phyloP scores from a whole-genome alignment of 148 eudicot species.

The Vaccinium darrowii region DNA sequence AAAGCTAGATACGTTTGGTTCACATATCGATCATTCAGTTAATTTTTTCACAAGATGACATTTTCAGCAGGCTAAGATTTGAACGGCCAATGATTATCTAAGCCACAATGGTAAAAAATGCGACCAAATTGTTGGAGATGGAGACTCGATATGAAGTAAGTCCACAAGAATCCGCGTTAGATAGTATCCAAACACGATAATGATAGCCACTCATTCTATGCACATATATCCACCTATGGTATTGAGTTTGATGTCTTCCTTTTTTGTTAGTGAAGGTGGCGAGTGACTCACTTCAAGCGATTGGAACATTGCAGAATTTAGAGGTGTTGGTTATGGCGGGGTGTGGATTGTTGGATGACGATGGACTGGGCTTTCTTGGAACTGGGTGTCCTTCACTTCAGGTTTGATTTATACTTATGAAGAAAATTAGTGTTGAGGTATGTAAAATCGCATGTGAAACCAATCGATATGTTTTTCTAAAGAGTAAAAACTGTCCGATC shows the following conservation, averaged over 20 bases:
- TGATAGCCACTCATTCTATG: too few species aligned
- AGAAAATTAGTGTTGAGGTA: not conserved
- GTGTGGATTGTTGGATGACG: constrained; percentile 59
- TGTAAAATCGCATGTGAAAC: not conserved
- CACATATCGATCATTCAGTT: not conserved
- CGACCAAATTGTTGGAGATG: not conserved
- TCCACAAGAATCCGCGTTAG: too few species aligned
- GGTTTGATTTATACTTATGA: constrained; percentile 30
- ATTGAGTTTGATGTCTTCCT: not conserved
- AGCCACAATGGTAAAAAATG: not conserved
- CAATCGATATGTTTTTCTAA: not conserved
- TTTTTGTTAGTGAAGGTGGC: constrained; percentile 39
- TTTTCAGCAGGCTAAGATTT: not conserved
- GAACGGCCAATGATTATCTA: not conserved
- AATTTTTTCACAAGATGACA: not conserved
- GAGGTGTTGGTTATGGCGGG: constrained; percentile 64
- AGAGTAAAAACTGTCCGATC: not conserved
- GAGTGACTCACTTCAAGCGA: constrained; percentile 47
- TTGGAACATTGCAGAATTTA: constrained; percentile 47
- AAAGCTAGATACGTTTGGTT: not conserved
- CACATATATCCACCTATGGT: not conserved
- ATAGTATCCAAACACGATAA: too few species aligned
- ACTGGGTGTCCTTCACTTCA: constrained; percentile 74
- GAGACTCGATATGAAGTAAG: not conserved
- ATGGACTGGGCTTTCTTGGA: constrained; percentile 54